Percentiles rank a stretch among this genome's conserved stretches.
phyloP scores from a whole-genome alignment of 106 monocot genomes.

The Dactylorhiza incarnata region DNA sequence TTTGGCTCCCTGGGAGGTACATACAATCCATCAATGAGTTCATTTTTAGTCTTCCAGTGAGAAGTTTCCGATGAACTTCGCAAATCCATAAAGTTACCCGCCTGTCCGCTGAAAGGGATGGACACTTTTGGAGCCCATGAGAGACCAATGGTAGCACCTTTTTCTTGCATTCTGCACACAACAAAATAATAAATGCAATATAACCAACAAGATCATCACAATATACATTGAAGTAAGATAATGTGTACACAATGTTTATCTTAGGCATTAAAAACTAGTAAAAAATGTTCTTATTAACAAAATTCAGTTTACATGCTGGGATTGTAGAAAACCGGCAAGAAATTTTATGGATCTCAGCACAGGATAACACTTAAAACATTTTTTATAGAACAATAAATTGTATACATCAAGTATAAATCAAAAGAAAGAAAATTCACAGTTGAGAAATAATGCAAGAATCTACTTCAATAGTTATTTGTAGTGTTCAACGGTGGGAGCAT shows the following conservation, averaged over 20 bases:
- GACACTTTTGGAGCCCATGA: conserved; percentile 74
- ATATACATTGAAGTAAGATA: not conserved
- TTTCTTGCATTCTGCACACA: conserved; percentile 22
- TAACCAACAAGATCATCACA: not conserved
- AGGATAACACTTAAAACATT: no score
- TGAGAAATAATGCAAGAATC: no score
- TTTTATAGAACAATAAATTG: no score
- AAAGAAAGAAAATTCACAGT: no score
- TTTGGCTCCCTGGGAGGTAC: conserved; percentile 76
- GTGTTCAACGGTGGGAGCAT: no score
- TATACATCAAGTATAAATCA: no score
- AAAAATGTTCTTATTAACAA: not conserved
- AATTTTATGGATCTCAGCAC: not conserved
- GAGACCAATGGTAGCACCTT: conserved; percentile 35
- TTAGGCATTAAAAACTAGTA: not conserved
- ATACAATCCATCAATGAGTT: conserved; percentile 82
- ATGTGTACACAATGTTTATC: not conserved
- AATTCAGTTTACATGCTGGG: not conserved
- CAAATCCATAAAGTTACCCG: conserved; percentile 4
- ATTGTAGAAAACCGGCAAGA: not conserved
- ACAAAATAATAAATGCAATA: not conserved
- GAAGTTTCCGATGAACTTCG: conserved; percentile 6
- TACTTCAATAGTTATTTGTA: no score
- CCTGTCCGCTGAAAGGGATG: conserved; percentile 5
- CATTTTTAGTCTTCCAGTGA: conserved; percentile 24